phyloP scores from a whole-genome alignment of 495 filamentous ascomycete genomes.

The Stereocaulon alpinum region DNA sequence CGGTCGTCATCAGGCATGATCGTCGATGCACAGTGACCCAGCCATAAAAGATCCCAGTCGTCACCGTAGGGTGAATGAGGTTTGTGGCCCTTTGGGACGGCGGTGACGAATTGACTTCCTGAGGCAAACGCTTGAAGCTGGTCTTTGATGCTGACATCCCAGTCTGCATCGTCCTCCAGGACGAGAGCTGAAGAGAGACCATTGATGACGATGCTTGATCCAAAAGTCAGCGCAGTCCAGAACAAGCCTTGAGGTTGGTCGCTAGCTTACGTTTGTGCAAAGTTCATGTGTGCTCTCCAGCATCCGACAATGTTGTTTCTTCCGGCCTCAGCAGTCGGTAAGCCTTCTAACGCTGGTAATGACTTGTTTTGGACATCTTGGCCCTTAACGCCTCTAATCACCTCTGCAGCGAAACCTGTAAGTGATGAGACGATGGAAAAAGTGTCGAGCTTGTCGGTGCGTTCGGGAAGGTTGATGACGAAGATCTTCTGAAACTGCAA shows the following conservation, averaged over 20 bases:
- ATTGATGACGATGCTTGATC: conserved; percentile 33
- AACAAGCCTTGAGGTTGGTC: neutral
- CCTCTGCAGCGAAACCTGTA: conserved; percentile 42
- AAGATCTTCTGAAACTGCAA: conserved; percentile 49
- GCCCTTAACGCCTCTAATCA: conserved; percentile 42
- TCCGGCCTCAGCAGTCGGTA: conserved; percentile 6
- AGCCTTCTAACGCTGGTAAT: conserved; percentile 21
- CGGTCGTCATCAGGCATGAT: conserved; percentile 22
- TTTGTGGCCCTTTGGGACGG: neutral
- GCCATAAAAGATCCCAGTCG: conserved; percentile 48
- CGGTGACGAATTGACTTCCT: conserved; percentile 26
- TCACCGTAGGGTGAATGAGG: conserved; percentile 44
- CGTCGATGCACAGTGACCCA: conserved; percentile 39
- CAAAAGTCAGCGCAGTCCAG: conserved; percentile 6
- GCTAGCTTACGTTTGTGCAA: conserved; percentile 21
- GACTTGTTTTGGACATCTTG: conserved; percentile 31
- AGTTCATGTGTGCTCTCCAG: conserved; percentile 35
- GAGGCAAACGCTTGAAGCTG: conserved; percentile 41
- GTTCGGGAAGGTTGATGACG: conserved; percentile 49
- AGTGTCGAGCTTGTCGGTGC: conserved; percentile 54
- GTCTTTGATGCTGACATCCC: conserved; percentile 41
- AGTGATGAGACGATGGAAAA: conserved; percentile 43
- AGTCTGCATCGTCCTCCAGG: conserved; percentile 49
- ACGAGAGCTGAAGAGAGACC: conserved; percentile 41
- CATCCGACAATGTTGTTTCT: conserved; percentile 24